phyloP scores from a whole-genome alignment of 306 rosid genomes.

The Acmispon strigosus region DNA sequence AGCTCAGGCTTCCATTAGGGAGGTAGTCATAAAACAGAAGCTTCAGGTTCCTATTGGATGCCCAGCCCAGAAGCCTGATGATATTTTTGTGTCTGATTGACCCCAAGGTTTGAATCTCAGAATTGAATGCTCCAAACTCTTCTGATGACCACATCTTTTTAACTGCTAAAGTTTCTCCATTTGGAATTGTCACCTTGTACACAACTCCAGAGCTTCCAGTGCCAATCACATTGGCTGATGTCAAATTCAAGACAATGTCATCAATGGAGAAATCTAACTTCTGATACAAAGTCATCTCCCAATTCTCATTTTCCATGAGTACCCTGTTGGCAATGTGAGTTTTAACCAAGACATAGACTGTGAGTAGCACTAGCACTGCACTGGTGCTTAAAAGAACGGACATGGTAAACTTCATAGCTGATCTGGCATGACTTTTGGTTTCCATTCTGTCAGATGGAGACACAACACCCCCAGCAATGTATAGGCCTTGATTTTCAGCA shows the following conservation, averaged over 20 bases:
- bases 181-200: slow-evolving; percentile 58
- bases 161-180: slow-evolving; percentile 64
- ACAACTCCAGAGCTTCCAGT: slow-evolving; percentile 98
- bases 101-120: slow-evolving; percentile 76
- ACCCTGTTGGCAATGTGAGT: slow-evolving; percentile 30
- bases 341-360: slow-evolving; percentile 47
- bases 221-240: slow-evolving; percentile 79
- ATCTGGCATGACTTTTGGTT: slow-evolving; percentile 16
- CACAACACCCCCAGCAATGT: slow-evolving; percentile 34
- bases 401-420: slow-evolving; percentile 48
- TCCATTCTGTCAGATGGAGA: slow-evolving; percentile 29
- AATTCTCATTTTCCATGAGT: slow-evolving; percentile 37
- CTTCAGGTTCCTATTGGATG: slow-evolving; percentile 62
- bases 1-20: slow-evolving; percentile 83
- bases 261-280: slow-evolving; percentile 72
- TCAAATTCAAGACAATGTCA: slow-evolving; percentile 58
- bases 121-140: slow-evolving; percentile 66
- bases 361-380: slow-evolving; percentile 53
- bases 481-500: slow-evolving; percentile 64
- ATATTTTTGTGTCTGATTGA: slow-evolving; percentile 87
- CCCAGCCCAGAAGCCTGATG: slow-evolving; percentile 86
- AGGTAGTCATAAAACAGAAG: slow-evolving; percentile 85
- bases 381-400: slow-evolving; percentile 59
- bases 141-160: slow-evolving; percentile 95
- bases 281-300: slow-evolving; percentile 87